Evolutionary conservation across 441 rosid genomes (phyloP).

Genomic region (Adansonia rubrostipa): DNA sequence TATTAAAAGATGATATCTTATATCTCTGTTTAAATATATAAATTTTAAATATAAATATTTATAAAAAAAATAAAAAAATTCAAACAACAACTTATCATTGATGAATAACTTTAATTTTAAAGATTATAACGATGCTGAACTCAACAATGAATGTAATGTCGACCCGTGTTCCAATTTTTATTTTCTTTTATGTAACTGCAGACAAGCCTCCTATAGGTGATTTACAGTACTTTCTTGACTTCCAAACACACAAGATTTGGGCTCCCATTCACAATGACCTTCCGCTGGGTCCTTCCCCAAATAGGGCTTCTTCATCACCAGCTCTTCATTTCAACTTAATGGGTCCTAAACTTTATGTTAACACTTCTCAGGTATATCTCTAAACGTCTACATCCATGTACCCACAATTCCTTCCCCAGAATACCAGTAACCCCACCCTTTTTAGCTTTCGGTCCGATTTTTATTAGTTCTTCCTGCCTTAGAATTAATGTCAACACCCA

Average conservation of each 20-base stretch:
- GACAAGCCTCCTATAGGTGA: constrained; percentile 86
- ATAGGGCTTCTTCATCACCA: constrained; percentile 54
- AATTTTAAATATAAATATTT: background rate
- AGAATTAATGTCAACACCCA: no score
- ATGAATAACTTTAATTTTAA: no score
- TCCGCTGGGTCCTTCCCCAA: constrained; percentile 77
- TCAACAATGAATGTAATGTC: no score
- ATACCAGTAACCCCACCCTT: no score
- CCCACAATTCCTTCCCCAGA: background rate
- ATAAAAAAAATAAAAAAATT: background rate
- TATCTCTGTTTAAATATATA: background rate
- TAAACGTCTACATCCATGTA: background rate
- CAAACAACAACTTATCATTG: background rate
- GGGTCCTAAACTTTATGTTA: constrained; percentile 89
- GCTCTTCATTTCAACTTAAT: constrained; percentile 66
- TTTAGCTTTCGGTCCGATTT: no score
- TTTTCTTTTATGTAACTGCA: constrained; percentile 36
- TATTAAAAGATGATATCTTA: background rate
- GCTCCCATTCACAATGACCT: constrained; percentile 91
- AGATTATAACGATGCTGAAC: background rate
- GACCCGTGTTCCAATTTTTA: background rate
- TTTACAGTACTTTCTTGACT: constrained; percentile 71
- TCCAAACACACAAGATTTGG: constrained; percentile 78
- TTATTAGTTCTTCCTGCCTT: no score
- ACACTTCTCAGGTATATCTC: constrained; percentile 59